These are phyloP conservation scores for Fusarium humuli DNA, from an alignment of 2,329 filamentous ascomycete genomes.

Conservation along the genomic window DNA sequence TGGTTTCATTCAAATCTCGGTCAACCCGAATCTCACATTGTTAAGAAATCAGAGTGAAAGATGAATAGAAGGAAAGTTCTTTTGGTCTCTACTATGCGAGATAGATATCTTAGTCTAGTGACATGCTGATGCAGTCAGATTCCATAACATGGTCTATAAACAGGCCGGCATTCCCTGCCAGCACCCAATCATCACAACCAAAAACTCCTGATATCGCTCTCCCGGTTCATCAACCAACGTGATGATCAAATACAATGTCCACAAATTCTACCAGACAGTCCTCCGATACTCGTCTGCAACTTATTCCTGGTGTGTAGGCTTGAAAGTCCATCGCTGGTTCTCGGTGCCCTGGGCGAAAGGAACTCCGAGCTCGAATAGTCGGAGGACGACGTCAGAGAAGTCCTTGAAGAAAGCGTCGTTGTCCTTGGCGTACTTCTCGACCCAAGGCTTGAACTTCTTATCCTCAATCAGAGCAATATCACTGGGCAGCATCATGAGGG, in stretches of 20 bases:
- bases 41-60: background rate
- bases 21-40: background rate
- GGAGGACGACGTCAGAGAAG: slow-evolving; percentile 81
- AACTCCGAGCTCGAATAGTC: slow-evolving; percentile 94
- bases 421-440: slow-evolving; percentile 91
- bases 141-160: slow-evolving; percentile 14
- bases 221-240: slow-evolving; percentile 28
- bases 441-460: slow-evolving; percentile 82
- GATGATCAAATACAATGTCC: slow-evolving; percentile 34
- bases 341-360: slow-evolving; percentile 78
- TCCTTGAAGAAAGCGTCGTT: slow-evolving; percentile 94
- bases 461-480: slow-evolving; percentile 90
- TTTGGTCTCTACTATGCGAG: slow-evolving; percentile 11
- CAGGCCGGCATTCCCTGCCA: slow-evolving; percentile 21
- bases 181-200: slow-evolving; percentile 41
- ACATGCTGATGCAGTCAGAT: slow-evolving; percentile 4
- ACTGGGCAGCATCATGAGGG: slow-evolving; percentile 96
- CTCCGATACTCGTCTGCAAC: background rate
- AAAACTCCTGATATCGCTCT: slow-evolving; percentile 48
- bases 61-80: background rate
- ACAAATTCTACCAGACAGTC: slow-evolving; percentile 28
- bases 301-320: slow-evolving; percentile 60
- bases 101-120: slow-evolving; percentile 2
- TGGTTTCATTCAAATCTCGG: background rate
- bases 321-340: slow-evolving; percentile 71